These are phyloP conservation scores for Pseudocercospora macadamiae DNA, from an alignment of 2,329 filamentous ascomycete species.

Conservation along the genomic window DNA sequence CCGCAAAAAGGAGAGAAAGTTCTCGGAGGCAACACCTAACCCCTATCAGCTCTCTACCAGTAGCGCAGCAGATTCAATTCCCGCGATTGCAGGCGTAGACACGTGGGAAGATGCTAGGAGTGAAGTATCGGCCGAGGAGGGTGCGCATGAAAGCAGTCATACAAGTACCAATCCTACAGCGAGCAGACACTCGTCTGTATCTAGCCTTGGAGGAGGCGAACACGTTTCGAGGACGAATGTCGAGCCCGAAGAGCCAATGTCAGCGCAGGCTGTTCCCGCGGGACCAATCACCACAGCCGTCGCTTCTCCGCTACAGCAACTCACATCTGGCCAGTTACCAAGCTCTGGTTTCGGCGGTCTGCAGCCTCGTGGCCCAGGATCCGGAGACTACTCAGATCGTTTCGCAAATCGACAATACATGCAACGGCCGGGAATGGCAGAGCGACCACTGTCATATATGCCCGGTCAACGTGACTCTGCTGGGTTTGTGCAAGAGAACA, in stretches of 20 bases:
- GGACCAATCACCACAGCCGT: slow-evolving; percentile 12
- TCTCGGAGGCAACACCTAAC: slow-evolving; percentile 12
- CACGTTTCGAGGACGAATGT: background rate
- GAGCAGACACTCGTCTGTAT: slow-evolving; percentile 31
- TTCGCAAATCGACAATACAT: slow-evolving; percentile 28
- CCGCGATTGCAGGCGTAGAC: background rate
- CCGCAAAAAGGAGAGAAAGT: background rate
- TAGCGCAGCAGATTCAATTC: background rate
- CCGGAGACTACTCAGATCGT: slow-evolving; percentile 13
- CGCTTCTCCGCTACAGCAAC: slow-evolving; percentile 1
- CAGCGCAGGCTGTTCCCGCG: slow-evolving; percentile 20
- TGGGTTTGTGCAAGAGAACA: slow-evolving; percentile 21
- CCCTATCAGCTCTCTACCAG: slow-evolving; percentile 12
- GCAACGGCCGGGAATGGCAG: slow-evolving; percentile 14
- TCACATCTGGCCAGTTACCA: background rate
- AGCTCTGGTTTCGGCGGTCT: background rate
- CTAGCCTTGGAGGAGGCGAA: slow-evolving; percentile 27
- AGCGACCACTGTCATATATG: slow-evolving; percentile 36
- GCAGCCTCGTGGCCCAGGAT: background rate
- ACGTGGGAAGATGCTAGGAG: slow-evolving; percentile 26
- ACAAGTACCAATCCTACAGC: slow-evolving; percentile 11
- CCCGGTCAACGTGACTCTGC: slow-evolving; percentile 30
- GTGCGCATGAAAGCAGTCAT: slow-evolving; percentile 17
- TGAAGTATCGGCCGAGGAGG: slow-evolving; percentile 29
- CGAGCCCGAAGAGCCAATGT: slow-evolving; percentile 18